These are phyloP conservation scores for Cenchrus americanus DNA, from an alignment of 176 grass and related monocot genomes.

Conservation along the genomic window DNA sequence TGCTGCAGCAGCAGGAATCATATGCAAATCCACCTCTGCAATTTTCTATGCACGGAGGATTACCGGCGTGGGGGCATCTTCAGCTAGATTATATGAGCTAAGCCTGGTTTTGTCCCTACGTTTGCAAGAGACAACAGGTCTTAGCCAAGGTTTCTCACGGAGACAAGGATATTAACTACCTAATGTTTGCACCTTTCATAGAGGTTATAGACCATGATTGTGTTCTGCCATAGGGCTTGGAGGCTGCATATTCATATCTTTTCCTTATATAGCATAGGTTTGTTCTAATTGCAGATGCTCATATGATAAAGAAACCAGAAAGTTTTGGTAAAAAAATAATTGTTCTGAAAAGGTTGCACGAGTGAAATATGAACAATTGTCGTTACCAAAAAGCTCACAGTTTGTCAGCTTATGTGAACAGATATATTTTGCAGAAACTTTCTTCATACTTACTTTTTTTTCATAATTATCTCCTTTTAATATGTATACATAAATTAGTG, in stretches of 20 bases:
- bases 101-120: conserved; percentile 52
- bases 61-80: conserved; percentile 36
- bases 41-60: conserved; percentile 55
- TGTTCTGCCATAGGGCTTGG: conserved; percentile 44
- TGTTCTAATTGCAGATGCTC: conserved; percentile 35
- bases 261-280: conserved; percentile 45
- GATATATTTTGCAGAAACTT: neutral
- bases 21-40: conserved; percentile 62
- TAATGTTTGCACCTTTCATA: conserved; percentile 39
- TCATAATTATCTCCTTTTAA: neutral
- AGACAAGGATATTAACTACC: conserved; percentile 43
- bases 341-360: conserved; percentile 37
- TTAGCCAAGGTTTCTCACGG: conserved; percentile 36
- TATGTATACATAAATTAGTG: neutral
- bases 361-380: conserved; percentile 44
- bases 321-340: conserved; percentile 4
- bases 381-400: conserved; percentile 15
- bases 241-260: conserved; percentile 42
- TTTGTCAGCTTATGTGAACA: conserved; percentile 14
- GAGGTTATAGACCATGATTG: conserved; percentile 57
- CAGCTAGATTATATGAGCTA: conserved; percentile 48
- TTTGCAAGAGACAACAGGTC: conserved; percentile 25
- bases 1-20: conserved; percentile 58
- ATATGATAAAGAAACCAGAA: conserved; percentile 41
- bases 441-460: neutral